Percentiles rank a stretch among this genome's conserved stretches.
Evolutionary conservation across 2,329 filamentous ascomycete species (phyloP).

Genomic region (Colletotrichum somersetense): DNA sequence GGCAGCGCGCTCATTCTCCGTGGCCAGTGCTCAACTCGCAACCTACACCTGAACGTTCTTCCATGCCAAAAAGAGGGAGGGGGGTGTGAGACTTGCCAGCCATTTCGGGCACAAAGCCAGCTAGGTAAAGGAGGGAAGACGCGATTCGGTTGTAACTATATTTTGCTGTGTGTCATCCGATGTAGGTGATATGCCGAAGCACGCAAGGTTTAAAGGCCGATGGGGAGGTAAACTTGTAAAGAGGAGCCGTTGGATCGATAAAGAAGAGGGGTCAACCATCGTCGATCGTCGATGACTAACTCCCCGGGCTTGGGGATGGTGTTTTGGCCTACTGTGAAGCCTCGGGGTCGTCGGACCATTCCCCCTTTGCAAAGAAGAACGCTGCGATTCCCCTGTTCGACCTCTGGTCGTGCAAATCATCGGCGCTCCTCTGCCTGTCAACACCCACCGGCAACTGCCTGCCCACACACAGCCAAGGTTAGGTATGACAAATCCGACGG

Average conservation of each 20-base stretch:
- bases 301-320: background rate
- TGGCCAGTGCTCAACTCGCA: background rate
- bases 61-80: background rate
- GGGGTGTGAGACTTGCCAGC: background rate
- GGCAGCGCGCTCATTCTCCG: background rate
- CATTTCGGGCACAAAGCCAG: conserved; percentile 15
- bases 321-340: background rate
- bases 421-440: background rate
- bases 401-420: conserved; percentile 14
- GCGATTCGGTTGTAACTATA: conserved; percentile 9
- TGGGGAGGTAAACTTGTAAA: background rate
- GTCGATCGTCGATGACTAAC: background rate
- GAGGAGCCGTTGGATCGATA: background rate
- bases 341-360: conserved; percentile 4
- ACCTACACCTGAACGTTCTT: background rate
- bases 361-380: background rate
- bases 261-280: background rate
- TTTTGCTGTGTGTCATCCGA: conserved; percentile 8
- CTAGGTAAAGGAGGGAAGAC: background rate
- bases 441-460: too few species aligned
- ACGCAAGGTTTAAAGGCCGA: conserved; percentile 7
- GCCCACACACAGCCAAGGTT: too few species aligned
- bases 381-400: conserved; percentile 20
- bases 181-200: background rate
- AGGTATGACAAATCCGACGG: background rate